A percentile compares a stretch with the other conserved stretches of the same genome.
These are phyloP conservation scores for Allium sativum DNA, from an alignment of 106 monocot genomes.

Conservation along the genomic window DNA sequence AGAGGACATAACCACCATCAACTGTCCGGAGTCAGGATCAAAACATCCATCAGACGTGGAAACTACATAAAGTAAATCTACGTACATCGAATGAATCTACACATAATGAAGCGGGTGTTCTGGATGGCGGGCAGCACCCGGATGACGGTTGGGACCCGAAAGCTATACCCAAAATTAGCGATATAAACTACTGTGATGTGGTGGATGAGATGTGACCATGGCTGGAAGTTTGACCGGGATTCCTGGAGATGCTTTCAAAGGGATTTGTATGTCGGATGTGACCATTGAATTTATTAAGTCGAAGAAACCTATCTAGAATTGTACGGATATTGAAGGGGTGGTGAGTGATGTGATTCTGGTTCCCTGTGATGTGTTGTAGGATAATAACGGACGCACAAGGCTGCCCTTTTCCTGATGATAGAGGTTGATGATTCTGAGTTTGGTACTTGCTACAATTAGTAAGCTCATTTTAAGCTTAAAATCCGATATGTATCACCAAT, in stretches of 20 bases:
- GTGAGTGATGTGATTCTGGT: no score
- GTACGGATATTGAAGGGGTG: no score
- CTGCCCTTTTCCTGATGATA: no score
- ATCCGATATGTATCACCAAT: no score
- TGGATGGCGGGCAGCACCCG: conserved; percentile 90
- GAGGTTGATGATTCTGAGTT: no score
- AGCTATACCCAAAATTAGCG: conserved; percentile 51
- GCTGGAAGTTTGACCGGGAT: conserved; percentile 69
- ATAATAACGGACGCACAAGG: no score
- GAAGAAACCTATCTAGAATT: conserved; percentile 29
- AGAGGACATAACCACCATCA: conserved; percentile 63
- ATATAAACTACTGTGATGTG: conserved; percentile 70
- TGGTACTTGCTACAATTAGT: no score
- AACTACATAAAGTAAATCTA: conserved; percentile 59
- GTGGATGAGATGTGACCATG: conserved; percentile 48
- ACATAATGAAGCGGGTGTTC: conserved; percentile 76
- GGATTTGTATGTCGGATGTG: conserved; percentile 79
- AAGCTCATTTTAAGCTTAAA: no score
- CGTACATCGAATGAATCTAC: conserved; percentile 36
- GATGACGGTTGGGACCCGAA: conserved; percentile 57
- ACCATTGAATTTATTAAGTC: conserved; percentile 39
- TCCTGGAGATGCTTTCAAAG: conserved; percentile 37
- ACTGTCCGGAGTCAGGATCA: conserved; percentile 66
- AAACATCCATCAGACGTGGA: conserved; percentile 68
- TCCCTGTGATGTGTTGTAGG: no score